These are phyloP conservation scores for Cinchona pubescens DNA, from an alignment of 257 asterid genomes.

Conservation along the genomic window DNA sequence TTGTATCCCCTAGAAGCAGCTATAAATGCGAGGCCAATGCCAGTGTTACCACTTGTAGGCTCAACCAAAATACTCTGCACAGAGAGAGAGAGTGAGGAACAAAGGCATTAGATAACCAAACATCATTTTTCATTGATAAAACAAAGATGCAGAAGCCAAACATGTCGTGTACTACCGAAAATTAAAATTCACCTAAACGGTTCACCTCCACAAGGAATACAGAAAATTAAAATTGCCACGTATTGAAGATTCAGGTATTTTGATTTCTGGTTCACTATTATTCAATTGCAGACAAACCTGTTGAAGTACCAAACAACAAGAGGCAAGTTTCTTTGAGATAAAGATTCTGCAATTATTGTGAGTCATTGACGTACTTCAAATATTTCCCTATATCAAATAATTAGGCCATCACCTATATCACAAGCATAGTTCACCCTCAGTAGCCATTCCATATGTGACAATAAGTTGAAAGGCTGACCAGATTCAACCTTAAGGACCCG, in stretches of 20 bases:
- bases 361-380: not conserved
- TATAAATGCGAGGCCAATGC: conserved; percentile 95
- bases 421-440: not conserved
- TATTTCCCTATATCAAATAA: not conserved
- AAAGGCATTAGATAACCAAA: not conserved
- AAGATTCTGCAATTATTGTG: not conserved
- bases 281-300: not conserved
- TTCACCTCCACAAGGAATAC: not conserved
- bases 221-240: not conserved
- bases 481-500: not conserved
- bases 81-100: conserved; percentile 11
- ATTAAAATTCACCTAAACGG: too few relatives aligned
- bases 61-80: conserved; percentile 88
- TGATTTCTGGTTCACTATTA: not conserved
- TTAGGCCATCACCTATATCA: not conserved
- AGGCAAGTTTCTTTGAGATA: not conserved
- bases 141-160: not conserved
- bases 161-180: too few relatives aligned
- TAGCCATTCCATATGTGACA: not conserved
- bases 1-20: conserved; percentile 98
- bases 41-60: conserved; percentile 98
- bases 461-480: not conserved
- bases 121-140: not conserved
- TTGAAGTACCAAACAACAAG: not conserved
- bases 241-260: not conserved